A percentile compares a stretch with the other conserved stretches of the same genome.
phyloP scores from a whole-genome alignment of 768 basidiomycete genomes.

The Naganishia vaughanmartiniae region DNA sequence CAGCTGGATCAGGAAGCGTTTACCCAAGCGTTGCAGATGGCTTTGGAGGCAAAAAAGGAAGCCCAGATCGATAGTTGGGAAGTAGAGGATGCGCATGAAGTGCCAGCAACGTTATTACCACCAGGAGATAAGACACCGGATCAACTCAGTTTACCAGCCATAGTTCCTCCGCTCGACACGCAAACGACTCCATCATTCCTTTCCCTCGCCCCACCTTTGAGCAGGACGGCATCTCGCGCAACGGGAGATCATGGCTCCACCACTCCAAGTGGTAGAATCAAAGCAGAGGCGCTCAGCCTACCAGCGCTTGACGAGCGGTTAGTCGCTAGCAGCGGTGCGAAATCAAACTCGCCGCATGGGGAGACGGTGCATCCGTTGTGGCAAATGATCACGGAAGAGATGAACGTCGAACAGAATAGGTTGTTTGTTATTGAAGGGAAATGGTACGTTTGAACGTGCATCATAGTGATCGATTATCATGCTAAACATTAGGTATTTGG shows the following conservation, averaged over 20 bases:
- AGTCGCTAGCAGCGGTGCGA: neutral
- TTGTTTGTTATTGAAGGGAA: slow-evolving; percentile 49
- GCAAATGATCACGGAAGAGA: slow-evolving; percentile 49
- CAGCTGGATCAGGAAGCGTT: slow-evolving; percentile 17
- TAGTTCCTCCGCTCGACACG: neutral
- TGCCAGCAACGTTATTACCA: neutral
- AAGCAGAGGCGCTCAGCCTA: neutral
- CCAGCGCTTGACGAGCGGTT: neutral
- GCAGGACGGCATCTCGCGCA: neutral
- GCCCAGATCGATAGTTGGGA: no score
- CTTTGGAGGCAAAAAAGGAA: slow-evolving; percentile 8
- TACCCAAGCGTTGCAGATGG: slow-evolving; percentile 20
- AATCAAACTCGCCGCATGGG: neutral
- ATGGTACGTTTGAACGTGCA: slow-evolving; percentile 38
- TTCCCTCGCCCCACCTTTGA: neutral
- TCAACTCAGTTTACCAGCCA: neutral
- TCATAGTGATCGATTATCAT: neutral
- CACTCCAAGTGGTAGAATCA: neutral
- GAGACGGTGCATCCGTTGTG: slow-evolving; percentile 32
- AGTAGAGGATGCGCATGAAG: neutral
- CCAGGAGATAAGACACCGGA: slow-evolving; percentile 3
- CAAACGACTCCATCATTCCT: neutral
- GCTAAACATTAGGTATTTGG: neutral
- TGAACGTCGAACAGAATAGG: slow-evolving; percentile 45
- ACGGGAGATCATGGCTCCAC: slow-evolving; percentile 7